A percentile compares a stretch with the other conserved stretches of the same genome.
phyloP scores from a whole-genome alignment of 768 basidiomycete genomes.

The Candolleomyces aberdarensis region DNA sequence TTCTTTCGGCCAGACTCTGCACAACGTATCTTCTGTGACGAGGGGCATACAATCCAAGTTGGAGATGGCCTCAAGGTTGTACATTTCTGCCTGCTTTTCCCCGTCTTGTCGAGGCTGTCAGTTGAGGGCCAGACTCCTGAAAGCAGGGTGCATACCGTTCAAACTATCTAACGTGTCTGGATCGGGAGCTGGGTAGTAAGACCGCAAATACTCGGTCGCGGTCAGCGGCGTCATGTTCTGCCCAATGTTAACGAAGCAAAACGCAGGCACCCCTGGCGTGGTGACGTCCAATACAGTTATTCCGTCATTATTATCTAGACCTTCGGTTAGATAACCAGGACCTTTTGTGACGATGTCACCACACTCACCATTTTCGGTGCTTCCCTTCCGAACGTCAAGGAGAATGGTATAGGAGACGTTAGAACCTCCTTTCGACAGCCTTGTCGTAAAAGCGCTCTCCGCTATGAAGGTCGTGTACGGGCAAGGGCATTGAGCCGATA shows the following conservation, averaged over 20 bases:
- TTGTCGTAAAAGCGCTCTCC: slow-evolving; percentile 23
- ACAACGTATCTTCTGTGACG: background rate
- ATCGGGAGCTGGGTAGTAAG: slow-evolving; percentile 1
- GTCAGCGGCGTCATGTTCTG: background rate
- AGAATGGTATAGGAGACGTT: slow-evolving; percentile 18
- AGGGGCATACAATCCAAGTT: background rate
- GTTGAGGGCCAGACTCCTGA: background rate
- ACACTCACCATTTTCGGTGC: slow-evolving; percentile 22
- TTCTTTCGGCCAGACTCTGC: background rate
- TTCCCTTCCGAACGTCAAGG: slow-evolving; percentile 22
- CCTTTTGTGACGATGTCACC: background rate
- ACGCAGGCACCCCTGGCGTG: slow-evolving; percentile 18
- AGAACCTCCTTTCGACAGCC: slow-evolving; percentile 15
- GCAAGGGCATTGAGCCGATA: slow-evolving; percentile 24
- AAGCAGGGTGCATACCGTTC: background rate
- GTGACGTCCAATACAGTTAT: slow-evolving; percentile 33
- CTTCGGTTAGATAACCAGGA: background rate
- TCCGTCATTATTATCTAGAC: slow-evolving; percentile 31
- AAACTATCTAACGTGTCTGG: background rate
- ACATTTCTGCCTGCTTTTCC: background rate
- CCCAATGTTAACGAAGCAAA: slow-evolving; percentile 20
- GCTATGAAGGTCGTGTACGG: slow-evolving; percentile 30
- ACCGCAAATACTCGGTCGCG: slow-evolving; percentile 1
- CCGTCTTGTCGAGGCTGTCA: background rate
- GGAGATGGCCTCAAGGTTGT: background rate